phyloP scores from a whole-genome alignment of 169 alveolate genomes.

The Perkinsus olseni region DNA sequence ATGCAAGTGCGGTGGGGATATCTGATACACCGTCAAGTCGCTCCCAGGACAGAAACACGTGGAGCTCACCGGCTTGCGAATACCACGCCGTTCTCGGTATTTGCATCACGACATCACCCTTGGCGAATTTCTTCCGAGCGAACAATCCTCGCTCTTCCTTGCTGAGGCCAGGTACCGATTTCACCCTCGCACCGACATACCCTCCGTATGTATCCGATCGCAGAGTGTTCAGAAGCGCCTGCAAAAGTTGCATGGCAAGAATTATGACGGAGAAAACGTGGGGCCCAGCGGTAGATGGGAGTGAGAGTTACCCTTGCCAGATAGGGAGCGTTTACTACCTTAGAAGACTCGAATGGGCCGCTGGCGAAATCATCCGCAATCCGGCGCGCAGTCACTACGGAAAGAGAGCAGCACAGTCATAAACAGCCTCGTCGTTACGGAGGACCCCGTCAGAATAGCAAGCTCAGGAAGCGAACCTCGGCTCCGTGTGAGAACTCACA shows the following conservation, averaged over 20 bases:
- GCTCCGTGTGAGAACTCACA: too few species aligned
- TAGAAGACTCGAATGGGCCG: neutral
- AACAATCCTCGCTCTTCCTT: neutral
- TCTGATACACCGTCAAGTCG: neutral
- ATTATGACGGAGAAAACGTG: neutral
- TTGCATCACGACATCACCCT: neutral
- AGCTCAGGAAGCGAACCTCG: too few species aligned
- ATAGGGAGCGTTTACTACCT: neutral
- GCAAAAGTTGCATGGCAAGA: too few species aligned
- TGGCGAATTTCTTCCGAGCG: neutral
- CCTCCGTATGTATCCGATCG: neutral
- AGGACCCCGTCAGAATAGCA: neutral
- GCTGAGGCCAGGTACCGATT: neutral
- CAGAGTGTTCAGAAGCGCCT: neutral
- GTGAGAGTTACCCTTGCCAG: neutral
- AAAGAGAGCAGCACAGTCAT: neutral
- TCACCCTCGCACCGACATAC: neutral
- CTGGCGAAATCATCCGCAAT: neutral
- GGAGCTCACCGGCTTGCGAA: neutral
- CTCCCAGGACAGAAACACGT: neutral
- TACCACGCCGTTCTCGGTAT: neutral
- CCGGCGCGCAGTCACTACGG: neutral
- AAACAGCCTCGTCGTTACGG: neutral
- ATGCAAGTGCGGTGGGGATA: neutral
- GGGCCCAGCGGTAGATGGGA: neutral